Base-by-base conservation (phyloP, 2,329 filamentous ascomycete species). In the Lachnellula occidentalis region DNA sequence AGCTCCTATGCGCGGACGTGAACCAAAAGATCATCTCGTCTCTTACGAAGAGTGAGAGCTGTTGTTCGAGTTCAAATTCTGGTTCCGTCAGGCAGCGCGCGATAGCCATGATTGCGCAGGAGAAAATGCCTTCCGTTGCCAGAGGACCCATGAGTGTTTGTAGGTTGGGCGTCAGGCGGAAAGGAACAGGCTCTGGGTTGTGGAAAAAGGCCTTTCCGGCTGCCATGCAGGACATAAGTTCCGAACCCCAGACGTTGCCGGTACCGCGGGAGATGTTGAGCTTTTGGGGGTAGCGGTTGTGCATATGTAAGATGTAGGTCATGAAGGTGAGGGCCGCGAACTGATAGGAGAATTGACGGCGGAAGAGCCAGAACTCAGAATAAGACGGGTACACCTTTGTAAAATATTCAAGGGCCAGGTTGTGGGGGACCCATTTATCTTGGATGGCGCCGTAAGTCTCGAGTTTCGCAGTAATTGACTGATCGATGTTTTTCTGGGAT, bases 21-120 rank as follows among this genome's bases (percentile, higher is more conserved):
- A 92, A 92, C 94, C 94, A 99, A 74, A 92, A 95, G 61, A 92
- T 92, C 81, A 99, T 95, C 73, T 99, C 94, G 67, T 99, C 94
- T 6, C 94, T 85, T 59, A 99, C 94, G 71, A 97, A 97, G 56
- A 99, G 82, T 54, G 87, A 90, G 48, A 99, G 81, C 57, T 95
- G 90, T 71, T 96, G 92, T 69, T 96, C 94, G n/a, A 99, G 81
- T 71, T 97, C 92, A 66, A 83, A 81, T 68, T 88, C 83, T 24
- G 92, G 90, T 67, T 97, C 92, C 12, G 92, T 95, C 58, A 99
- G 79, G 72, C 90, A 96, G 46, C 94, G 85, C 6, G 92, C 92
- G 67, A 99, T 96, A 1, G 92, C 91, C 92, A 99, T 96, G 64
- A 99, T 81, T 1, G 90, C 87, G 65, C 88, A 90, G n/a, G 88